phyloP scores from a whole-genome alignment of 306 rosid species.

The Lithocarpus polystachyus region DNA sequence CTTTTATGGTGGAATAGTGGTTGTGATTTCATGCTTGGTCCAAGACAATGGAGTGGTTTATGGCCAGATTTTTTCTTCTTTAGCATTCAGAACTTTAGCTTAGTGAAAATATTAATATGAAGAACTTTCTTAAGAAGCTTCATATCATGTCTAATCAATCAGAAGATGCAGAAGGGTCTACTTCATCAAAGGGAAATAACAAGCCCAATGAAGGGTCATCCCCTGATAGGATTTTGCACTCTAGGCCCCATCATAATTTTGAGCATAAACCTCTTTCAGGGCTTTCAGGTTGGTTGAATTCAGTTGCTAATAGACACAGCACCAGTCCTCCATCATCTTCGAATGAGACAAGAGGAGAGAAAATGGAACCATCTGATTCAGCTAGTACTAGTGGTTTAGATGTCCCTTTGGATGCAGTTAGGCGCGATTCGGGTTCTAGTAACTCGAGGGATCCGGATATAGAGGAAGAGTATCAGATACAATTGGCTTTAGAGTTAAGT shows the following conservation, averaged over 20 bases:
- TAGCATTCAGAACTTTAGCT: conserved; percentile 38
- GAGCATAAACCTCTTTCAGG: conserved; percentile 70
- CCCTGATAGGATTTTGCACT: conserved; percentile 42
- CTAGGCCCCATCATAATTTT: conserved; percentile 44
- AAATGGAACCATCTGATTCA: conserved; percentile 53
- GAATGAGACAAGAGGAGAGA: conserved; percentile 40
- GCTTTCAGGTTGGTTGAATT: conserved; percentile 68
- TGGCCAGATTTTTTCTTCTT: conserved; percentile 50
- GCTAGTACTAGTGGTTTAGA: conserved; percentile 55
- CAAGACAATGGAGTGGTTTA: conserved; percentile 64
- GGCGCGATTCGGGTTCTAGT: conserved; percentile 64
- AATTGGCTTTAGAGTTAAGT: conserved; percentile 84
- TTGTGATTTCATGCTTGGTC: conserved; percentile 60
- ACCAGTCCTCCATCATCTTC: conserved; percentile 51
- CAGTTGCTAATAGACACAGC: conserved; percentile 61
- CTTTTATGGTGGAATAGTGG: conserved; percentile 31
- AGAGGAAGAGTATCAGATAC: conserved; percentile 93
- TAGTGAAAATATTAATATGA: conserved; percentile 52
- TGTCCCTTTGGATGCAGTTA: conserved; percentile 46
- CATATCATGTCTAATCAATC: conserved; percentile 69
- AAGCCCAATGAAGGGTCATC: conserved; percentile 47
- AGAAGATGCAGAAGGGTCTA: conserved; percentile 59
- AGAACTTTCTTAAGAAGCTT: conserved; percentile 90
- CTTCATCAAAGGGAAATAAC: conserved; percentile 56
- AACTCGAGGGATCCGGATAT: conserved; percentile 77